phyloP scores from a whole-genome alignment of 441 rosid species.

The Arabidopsis lyrata region DNA sequence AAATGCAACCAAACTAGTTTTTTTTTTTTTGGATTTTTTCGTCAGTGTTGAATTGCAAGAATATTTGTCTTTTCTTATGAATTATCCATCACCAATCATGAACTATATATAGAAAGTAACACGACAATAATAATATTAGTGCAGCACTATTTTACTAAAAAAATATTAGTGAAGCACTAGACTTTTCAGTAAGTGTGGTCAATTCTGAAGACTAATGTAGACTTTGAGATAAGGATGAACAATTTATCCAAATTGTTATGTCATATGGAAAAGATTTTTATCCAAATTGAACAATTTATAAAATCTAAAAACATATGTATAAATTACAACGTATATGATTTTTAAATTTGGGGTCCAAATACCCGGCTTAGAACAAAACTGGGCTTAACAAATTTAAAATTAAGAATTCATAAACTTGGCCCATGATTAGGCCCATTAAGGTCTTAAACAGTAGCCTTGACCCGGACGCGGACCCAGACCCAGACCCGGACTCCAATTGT shows the following conservation, averaged over 20 bases:
- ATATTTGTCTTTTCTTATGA: neutral
- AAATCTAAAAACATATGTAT: neutral
- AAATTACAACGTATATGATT: neutral
- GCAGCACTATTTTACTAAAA: too few species aligned
- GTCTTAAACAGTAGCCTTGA: neutral
- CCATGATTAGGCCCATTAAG: neutral
- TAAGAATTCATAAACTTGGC: conserved; percentile 4
- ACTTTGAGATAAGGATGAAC: too few species aligned
- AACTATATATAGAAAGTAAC: neutral
- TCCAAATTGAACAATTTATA: neutral
- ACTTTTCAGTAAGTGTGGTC: neutral
- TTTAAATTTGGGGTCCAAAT: neutral
- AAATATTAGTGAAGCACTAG: neutral
- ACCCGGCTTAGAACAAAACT: neutral
- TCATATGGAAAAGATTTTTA: neutral
- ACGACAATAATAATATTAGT: neutral
- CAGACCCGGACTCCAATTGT: neutral
- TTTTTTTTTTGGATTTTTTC: neutral
- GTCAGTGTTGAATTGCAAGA: neutral
- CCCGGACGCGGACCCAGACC: too few species aligned
- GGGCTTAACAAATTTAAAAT: neutral
- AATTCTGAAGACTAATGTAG: neutral
- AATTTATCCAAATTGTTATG: too few species aligned
- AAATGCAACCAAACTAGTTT: neutral
- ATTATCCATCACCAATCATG: neutral